A percentile compares a stretch with the other conserved stretches of the same genome.
phyloP scores from a whole-genome alignment of 768 basidiomycete species.

The Leucogyrophana mollusca region DNA sequence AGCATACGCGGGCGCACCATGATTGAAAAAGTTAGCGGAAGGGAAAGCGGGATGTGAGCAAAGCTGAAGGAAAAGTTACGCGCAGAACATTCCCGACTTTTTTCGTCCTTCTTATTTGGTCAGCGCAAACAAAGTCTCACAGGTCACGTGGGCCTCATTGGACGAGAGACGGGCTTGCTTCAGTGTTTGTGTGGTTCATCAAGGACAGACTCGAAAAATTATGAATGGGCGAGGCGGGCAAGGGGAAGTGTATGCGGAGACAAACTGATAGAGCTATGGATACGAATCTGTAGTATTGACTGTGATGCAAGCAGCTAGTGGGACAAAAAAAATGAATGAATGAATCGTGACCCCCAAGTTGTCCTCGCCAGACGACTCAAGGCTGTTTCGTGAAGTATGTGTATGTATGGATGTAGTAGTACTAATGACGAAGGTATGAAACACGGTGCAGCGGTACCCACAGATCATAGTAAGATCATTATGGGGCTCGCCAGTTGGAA shows the following conservation, averaged over 20 bases:
- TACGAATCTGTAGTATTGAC: no score
- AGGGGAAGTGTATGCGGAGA: no score
- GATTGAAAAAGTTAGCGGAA: conserved; percentile 9
- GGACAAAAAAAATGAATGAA: no score
- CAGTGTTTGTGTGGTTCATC: no score
- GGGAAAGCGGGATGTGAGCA: conserved; percentile 21
- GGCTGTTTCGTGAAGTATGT: no score
- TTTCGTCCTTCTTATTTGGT: conserved; percentile 23
- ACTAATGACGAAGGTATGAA: conserved; percentile 19
- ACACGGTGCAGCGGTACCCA: not conserved
- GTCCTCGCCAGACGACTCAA: no score
- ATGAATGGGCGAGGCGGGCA: no score
- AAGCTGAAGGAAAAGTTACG: conserved; percentile 17
- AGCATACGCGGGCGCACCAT: conserved; percentile 24
- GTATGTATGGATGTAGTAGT: not conserved
- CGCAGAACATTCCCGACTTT: conserved; percentile 16
- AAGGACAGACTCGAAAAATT: no score
- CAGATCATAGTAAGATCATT: not conserved
- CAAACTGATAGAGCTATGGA: no score
- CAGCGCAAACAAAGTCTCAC: conserved; percentile 20
- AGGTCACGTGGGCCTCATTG: conserved; percentile 28
- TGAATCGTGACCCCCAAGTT: no score
- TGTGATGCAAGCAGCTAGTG: no score
- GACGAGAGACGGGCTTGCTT: no score
- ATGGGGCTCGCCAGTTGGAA: not conserved